Evolutionary conservation across 2,329 filamentous ascomycete species (phyloP).

Genomic region (Stemphylium vesicarium): DNA sequence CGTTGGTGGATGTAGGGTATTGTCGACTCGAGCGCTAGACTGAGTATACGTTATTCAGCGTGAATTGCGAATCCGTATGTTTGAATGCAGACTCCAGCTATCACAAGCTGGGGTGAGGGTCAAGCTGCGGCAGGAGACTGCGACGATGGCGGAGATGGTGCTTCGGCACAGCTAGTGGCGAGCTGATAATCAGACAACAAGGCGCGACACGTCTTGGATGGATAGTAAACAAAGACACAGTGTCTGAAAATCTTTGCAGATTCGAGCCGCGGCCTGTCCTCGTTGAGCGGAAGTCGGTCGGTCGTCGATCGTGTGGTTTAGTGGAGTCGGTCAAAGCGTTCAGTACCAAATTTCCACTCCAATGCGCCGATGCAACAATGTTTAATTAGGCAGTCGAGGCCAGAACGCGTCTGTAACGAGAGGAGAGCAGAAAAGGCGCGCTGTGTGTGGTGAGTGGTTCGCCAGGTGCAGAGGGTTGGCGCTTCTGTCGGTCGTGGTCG

Average conservation of each 20-base stretch:
- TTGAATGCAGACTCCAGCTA: slow-evolving; percentile 17
- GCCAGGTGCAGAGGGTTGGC: slow-evolving; percentile 27
- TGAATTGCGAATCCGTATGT: neutral
- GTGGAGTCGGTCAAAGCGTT: slow-evolving; percentile 43
- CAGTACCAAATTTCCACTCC: slow-evolving; percentile 23
- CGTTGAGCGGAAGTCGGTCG: slow-evolving; percentile 7
- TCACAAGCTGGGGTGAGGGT: slow-evolving; percentile 3
- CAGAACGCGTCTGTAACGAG: slow-evolving; percentile 25
- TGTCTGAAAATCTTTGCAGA: slow-evolving; percentile 1
- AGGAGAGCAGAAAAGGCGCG: slow-evolving; percentile 20
- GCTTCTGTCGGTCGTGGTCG: slow-evolving; percentile 31
- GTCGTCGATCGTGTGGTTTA: slow-evolving; percentile 15
- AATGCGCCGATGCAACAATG: slow-evolving; percentile 29
- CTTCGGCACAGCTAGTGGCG: slow-evolving; percentile 25
- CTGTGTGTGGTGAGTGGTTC: slow-evolving; percentile 30
- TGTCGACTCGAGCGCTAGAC: neutral
- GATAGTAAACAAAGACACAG: neutral
- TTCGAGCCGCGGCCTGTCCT: slow-evolving; percentile 1
- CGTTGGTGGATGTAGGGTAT: neutral
- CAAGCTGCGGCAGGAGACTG: slow-evolving; percentile 8
- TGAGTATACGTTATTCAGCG: neutral
- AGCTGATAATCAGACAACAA: slow-evolving; percentile 4
- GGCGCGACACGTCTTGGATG: neutral
- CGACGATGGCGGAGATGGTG: slow-evolving; percentile 18
- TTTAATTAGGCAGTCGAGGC: slow-evolving; percentile 25